Evolutionary conservation across 352 stramenopile species (phyloP).

Genomic region (Sclerospora graminicola): DNA sequence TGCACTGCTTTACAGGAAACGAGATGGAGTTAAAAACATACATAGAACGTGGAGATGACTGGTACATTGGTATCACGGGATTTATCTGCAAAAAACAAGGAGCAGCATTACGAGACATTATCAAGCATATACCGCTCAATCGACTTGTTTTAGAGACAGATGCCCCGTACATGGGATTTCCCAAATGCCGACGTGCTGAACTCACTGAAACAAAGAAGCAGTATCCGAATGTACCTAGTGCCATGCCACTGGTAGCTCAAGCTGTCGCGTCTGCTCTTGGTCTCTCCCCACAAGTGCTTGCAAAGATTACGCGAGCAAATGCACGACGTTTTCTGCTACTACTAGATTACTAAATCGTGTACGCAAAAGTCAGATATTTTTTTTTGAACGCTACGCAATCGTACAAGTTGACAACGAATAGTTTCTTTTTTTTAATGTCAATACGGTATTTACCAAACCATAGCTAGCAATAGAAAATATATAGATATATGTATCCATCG

Average conservation of each 20-base stretch:
- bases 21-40: conserved; percentile 66
- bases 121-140: conserved; percentile 57
- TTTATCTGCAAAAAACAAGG: conserved; percentile 83
- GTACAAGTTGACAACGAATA: too few relatives aligned
- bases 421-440: too few relatives aligned
- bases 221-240: conserved; percentile 71
- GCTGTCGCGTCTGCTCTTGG: conserved; percentile 40
- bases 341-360: neutral
- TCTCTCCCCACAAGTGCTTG: conserved; percentile 41
- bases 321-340: conserved; percentile 61
- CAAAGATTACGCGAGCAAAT: conserved; percentile 48
- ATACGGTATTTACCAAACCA: too few relatives aligned
- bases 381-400: too few relatives aligned
- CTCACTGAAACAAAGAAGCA: conserved; percentile 38
- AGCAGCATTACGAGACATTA: conserved; percentile 37
- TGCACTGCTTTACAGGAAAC: conserved; percentile 89
- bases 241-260: conserved; percentile 46
- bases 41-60: conserved; percentile 46
- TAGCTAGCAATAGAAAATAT: too few relatives aligned
- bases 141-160: conserved; percentile 88
- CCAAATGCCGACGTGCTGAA: conserved; percentile 42
- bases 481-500: neutral
- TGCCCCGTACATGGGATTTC: conserved; percentile 87
- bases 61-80: conserved; percentile 87
- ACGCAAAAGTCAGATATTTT: too few relatives aligned